These are phyloP conservation scores for Rhipidocladum racemiflorum DNA, from an alignment of 176 grass and related monocot genomes.

Conservation along the genomic window DNA sequence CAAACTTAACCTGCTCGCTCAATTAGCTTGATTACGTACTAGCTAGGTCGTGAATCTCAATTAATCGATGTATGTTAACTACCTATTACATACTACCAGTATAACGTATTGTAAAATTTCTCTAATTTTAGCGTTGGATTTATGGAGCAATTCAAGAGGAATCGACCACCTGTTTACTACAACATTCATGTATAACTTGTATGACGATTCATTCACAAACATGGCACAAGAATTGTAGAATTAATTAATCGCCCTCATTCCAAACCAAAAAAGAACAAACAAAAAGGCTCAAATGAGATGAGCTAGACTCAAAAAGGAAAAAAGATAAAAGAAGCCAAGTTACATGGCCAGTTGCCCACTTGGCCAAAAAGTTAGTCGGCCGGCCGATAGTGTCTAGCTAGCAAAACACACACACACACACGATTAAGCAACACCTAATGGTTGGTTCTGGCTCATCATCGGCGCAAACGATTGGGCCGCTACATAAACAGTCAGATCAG, in stretches of 20 bases:
- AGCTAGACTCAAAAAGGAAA: background rate
- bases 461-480: slow-evolving; percentile 27
- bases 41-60: too few species aligned
- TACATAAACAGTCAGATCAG: slow-evolving; percentile 20
- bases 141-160: background rate
- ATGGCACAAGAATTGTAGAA: background rate
- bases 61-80: too few species aligned
- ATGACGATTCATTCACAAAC: background rate
- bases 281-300: background rate
- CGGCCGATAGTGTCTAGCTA: background rate
- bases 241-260: background rate
- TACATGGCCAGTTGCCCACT: too few species aligned
- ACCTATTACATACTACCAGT: too few species aligned
- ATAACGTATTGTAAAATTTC: too few species aligned
- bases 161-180: background rate
- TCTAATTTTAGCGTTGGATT: background rate
- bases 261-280: background rate
- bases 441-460: slow-evolving; percentile 6
- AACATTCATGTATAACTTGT: background rate
- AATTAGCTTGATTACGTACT: too few species aligned
- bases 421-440: background rate
- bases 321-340: too few species aligned
- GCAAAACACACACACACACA: background rate
- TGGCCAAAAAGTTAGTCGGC: background rate
- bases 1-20: too few species aligned